These are phyloP conservation scores for Irpex sp. DNA, from an alignment of 1,284 basidiomycete genomes.

Conservation along the genomic window DNA sequence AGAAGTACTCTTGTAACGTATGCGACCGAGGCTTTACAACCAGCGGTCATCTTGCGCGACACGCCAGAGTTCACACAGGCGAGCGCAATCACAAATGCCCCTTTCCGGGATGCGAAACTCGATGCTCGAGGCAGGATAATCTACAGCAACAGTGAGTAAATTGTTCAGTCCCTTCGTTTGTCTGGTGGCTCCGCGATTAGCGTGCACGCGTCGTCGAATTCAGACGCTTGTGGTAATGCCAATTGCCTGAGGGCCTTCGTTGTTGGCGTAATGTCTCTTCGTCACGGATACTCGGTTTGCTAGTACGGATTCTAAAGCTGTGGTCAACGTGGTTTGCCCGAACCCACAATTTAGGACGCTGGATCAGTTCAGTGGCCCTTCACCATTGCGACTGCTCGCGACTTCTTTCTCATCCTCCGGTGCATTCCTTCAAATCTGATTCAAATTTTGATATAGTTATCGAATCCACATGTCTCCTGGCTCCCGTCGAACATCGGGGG, in stretches of 20 bases:
- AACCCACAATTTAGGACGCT: not conserved
- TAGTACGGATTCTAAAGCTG: not conserved
- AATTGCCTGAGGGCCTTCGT: not conserved
- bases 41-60: conserved; percentile 79
- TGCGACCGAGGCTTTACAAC: conserved; percentile 70
- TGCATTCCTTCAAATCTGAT: not conserved
- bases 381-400: not conserved
- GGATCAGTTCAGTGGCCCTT: not conserved
- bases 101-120: conserved; percentile 78
- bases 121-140: conserved; percentile 79
- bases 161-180: conserved; percentile 4
- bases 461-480: conserved; percentile 72
- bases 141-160: conserved; percentile 76
- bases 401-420: not conserved
- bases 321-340: not conserved
- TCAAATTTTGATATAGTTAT: conserved; percentile 40
- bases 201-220: too few relatives aligned
- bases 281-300: not conserved
- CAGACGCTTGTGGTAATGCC: not conserved
- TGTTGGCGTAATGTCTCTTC: not conserved
- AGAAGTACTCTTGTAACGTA: conserved; percentile 42
- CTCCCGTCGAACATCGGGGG: conserved; percentile 54
- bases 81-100: conserved; percentile 80
- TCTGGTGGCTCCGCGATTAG: not conserved
- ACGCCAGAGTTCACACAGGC: conserved; percentile 79